phyloP scores from a whole-genome alignment of 192 early-diverging fungal species.

The Geranomyces variabilis region DNA sequence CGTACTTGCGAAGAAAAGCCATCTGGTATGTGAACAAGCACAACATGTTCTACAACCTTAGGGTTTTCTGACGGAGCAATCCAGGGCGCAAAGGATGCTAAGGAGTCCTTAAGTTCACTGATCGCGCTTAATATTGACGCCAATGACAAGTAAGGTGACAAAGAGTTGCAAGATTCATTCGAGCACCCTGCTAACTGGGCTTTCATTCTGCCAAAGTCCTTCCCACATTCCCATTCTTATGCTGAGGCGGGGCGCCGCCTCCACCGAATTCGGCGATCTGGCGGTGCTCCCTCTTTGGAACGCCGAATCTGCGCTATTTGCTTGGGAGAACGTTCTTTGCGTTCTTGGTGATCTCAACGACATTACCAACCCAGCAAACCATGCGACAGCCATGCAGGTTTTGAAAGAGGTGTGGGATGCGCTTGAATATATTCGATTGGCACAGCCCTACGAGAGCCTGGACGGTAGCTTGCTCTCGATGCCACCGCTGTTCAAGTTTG shows the following conservation, averaged over 20 bases:
- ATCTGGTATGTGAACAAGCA: too few relatives aligned
- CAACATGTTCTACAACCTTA: too few relatives aligned
- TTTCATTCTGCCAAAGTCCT: conserved; percentile 6
- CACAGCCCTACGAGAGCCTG: conserved; percentile 61
- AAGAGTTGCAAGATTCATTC: too few relatives aligned
- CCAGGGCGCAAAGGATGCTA: not conserved
- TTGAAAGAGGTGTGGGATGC: conserved; percentile 70
- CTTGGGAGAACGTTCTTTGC: conserved; percentile 84
- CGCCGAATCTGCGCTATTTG: conserved; percentile 40
- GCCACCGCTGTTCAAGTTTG: conserved; percentile 75
- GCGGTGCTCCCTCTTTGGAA: conserved; percentile 45
- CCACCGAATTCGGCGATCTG: conserved; percentile 62
- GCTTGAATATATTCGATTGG: conserved; percentile 54
- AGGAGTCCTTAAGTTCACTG: not conserved
- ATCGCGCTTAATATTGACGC: not conserved
- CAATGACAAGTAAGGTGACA: not conserved
- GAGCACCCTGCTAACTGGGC: too few relatives aligned
- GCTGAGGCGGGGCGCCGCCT: not conserved
- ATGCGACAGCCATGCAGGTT: conserved; percentile 68
- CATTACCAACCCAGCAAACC: conserved; percentile 62
- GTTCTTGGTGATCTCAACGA: conserved; percentile 73
- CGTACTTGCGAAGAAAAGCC: not conserved
- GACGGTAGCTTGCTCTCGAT: conserved; percentile 32
- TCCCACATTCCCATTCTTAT: conserved; percentile 20
- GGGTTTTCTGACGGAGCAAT: not conserved